Evolutionary conservation across 192 early-diverging fungal species (phyloP), one percentile per base, ranked within the genome.

Genomic region (Cetraspora pellucida): DNA sequence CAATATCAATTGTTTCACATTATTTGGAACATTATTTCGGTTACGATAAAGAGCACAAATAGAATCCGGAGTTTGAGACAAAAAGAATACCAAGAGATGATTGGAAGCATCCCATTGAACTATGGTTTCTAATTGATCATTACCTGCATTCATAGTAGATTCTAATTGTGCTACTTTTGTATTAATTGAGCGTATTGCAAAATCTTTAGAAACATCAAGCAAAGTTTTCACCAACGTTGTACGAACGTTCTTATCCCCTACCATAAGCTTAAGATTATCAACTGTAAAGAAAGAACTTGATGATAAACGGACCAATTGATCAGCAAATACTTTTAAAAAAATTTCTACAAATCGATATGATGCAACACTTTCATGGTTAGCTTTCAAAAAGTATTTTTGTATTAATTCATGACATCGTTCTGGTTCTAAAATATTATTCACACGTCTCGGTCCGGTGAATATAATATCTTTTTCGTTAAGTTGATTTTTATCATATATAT

Each of bases 1-100:
- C 28, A 14, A 37, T 59, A 77, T 52, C 4, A 77, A 46, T 45
- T 25, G 19, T 74, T 73, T 44, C 14, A 77, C 70, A 57, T 59
- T 74, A 17, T 54, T 9, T 19, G 70, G 70, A 44, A 72, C 77
- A 2, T 72, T 67, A 6, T 31, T 0, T 16, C 47, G 44, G 19
- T 77, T 72, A 44, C 68, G 77, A 73, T 77, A 77, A 16, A 77
- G 13, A 43, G 77, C 31, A 19, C 77, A 72, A 57, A 77, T 77
- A 0, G 77, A 67, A 25, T 77, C 77, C 13, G 77, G 77, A 43
- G 31, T 72, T 57, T 77, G 77, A 13, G 77, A 77, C 55, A 72
- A 27, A n/a, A 77, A 77, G 31, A 74, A 77, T 17, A 77, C 46
- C 21, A 77, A 77, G 19, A 74, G 59, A 37, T 77, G 68, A 14